phyloP scores from a whole-genome alignment of 495 filamentous ascomycete species.

The Penicillium turbatum region DNA sequence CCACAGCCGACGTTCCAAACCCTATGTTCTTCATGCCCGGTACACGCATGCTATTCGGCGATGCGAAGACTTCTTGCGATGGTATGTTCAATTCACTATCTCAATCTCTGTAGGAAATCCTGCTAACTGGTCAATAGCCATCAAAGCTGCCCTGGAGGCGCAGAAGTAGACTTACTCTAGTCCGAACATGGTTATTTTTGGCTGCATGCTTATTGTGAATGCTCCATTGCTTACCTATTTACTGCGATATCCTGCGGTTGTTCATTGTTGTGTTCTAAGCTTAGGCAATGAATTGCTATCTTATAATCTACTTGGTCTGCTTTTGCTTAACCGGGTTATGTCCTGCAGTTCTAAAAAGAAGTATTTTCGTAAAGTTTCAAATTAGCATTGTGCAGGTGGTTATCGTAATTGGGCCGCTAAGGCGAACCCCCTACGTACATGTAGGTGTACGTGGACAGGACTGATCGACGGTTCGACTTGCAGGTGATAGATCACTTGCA shows the following conservation, averaged over 20 bases:
- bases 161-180: slow-evolving; percentile 28
- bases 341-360: not conserved
- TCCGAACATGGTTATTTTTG: not conserved
- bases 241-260: not conserved
- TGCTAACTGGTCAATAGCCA: slow-evolving; percentile 23
- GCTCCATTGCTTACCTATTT: not conserved
- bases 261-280: not conserved
- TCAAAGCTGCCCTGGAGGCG: slow-evolving; percentile 40
- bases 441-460: too few relatives aligned
- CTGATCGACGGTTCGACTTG: too few relatives aligned
- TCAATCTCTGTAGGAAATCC: not conserved
- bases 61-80: slow-evolving; percentile 76
- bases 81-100: slow-evolving; percentile 32
- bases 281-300: not conserved
- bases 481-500: too few relatives aligned
- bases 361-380: too few relatives aligned
- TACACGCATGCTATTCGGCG: slow-evolving; percentile 80
- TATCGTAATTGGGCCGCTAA: too few relatives aligned
- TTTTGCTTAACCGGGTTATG: not conserved
- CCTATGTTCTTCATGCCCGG: slow-evolving; percentile 85
- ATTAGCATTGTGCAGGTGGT: too few relatives aligned
- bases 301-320: not conserved
- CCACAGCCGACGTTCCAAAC: slow-evolving; percentile 71
- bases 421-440: too few relatives aligned
- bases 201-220: not conserved